phyloP scores from a whole-genome alignment of 345 rosid species.

The Garcia nutans region DNA sequence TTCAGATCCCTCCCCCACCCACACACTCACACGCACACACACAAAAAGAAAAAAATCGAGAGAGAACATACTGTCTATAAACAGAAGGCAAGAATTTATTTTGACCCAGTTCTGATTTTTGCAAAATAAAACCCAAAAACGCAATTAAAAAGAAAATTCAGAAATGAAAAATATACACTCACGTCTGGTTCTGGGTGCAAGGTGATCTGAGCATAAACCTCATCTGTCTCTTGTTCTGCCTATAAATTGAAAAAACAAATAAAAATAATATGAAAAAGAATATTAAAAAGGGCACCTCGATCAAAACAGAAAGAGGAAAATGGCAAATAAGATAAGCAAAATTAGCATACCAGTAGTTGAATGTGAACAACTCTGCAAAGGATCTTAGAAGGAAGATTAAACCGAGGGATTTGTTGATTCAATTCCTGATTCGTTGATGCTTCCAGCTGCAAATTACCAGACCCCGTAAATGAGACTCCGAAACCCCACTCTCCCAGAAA shows the following conservation, averaged over 20 bases:
- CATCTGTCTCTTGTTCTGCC: slow-evolving; percentile 98
- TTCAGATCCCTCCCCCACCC: too few species aligned
- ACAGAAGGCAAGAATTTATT: not conserved
- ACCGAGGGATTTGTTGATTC: slow-evolving; percentile 67
- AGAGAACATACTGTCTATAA: not conserved
- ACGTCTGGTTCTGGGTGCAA: slow-evolving; percentile 65
- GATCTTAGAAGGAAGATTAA: slow-evolving; percentile 70
- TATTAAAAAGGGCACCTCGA: not conserved
- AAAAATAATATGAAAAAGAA: not conserved
- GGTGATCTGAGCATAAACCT: slow-evolving; percentile 90
- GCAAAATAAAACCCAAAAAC: not conserved
- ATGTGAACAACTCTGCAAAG: slow-evolving; percentile 77
- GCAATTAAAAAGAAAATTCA: not conserved
- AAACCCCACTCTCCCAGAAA: slow-evolving; percentile 3
- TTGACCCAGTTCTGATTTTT: not conserved
- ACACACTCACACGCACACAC: too few species aligned
- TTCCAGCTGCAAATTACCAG: slow-evolving; percentile 51
- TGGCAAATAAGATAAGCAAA: not conserved
- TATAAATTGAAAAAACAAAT: slow-evolving; percentile 29
- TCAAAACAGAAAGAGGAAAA: not conserved
- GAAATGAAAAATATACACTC: slow-evolving; percentile 26
- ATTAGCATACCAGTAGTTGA: slow-evolving; percentile 55
- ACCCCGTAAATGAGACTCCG: not conserved
- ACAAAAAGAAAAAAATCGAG: not conserved
- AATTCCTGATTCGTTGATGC: slow-evolving; percentile 80